Evolutionary conservation across 2,329 filamentous ascomycete species (phyloP), one percentile per base, ranked within the genome.

Genomic region (Nothopassalora personata): DNA sequence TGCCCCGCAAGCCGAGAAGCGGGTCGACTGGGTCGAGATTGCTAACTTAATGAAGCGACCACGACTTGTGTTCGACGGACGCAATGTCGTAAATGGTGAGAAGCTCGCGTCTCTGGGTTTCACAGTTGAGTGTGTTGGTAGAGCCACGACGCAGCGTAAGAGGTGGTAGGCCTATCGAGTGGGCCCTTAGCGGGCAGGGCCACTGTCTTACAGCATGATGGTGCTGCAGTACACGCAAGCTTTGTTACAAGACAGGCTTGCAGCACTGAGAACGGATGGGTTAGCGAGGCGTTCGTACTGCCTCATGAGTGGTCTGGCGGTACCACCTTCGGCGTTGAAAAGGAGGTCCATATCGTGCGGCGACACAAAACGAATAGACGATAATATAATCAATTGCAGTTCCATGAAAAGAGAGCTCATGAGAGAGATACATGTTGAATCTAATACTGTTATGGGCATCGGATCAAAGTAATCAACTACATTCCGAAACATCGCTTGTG

Each of bases 41-140:
- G 71, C 72, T 5, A 54, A 50, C 23, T 55, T 62, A 30, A 74
- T 75, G 72, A 66, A 68, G 33, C 60, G 66, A 33, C 73, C 73
- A 11, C 66, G 66, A 58, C 71, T 71, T 19, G 67, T 75, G 19
- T 75, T 75, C 56, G 73, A 75, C 52, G 73, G 72, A 9, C 60
- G 73, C 19, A 71, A 72, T 31, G 66, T 75, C n/a, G 67, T 75
- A 39, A 70, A 74, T 58, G 60, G 61, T 4, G 58, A 59, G 34
- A 68, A 67, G 57, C 63, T 75, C 34, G 67, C 68, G 34, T 54
- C 55, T 15, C 55, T 75, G n/a, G 72, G 72, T 11, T 75, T 75
- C 66, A 66, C 65, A 1, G 72, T 74, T 51, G 69, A 73, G 57
- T 66, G 65, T 53, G 72, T 74, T 54, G 72, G 72, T 48, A 71